phyloP scores from a whole-genome alignment of 2,329 filamentous ascomycete genomes.

The Akanthomyces muscarius region DNA sequence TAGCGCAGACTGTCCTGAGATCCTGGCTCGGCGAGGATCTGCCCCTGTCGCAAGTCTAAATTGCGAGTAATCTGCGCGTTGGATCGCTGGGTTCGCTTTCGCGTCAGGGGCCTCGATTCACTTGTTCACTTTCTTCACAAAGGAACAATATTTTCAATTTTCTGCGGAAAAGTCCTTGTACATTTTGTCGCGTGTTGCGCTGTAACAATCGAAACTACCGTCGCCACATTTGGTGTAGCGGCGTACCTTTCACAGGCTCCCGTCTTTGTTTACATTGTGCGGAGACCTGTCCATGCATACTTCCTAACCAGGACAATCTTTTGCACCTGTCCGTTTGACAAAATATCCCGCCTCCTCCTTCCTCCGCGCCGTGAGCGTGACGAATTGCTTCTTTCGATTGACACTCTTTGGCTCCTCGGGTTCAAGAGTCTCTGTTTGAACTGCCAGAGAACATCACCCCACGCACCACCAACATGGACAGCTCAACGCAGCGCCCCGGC shows the following conservation, averaged over 20 bases:
- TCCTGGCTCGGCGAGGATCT: no score
- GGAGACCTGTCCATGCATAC: background rate
- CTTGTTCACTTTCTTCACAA: background rate
- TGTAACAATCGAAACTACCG: background rate
- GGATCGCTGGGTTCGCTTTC: no score
- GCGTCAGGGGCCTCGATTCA: background rate
- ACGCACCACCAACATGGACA: slow-evolving; percentile 27
- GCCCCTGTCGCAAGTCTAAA: background rate
- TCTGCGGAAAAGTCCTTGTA: background rate
- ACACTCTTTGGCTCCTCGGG: background rate
- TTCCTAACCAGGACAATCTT: background rate
- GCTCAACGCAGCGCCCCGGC: slow-evolving; percentile 34
- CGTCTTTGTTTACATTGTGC: slow-evolving; percentile 15
- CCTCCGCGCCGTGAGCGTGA: background rate
- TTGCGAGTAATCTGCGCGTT: background rate
- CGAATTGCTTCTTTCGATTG: background rate
- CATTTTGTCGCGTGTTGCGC: background rate
- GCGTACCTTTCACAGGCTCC: background rate
- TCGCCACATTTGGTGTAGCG: background rate
- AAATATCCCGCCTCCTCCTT: background rate
- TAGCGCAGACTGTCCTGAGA: background rate
- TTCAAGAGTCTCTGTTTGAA: background rate
- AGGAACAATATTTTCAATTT: background rate
- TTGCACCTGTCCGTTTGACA: background rate
- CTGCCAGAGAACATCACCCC: background rate